A percentile compares a stretch with the other conserved stretches of the same genome.
Evolutionary conservation across 768 basidiomycete genomes (phyloP).

Genomic region (Mycena belliarum): DNA sequence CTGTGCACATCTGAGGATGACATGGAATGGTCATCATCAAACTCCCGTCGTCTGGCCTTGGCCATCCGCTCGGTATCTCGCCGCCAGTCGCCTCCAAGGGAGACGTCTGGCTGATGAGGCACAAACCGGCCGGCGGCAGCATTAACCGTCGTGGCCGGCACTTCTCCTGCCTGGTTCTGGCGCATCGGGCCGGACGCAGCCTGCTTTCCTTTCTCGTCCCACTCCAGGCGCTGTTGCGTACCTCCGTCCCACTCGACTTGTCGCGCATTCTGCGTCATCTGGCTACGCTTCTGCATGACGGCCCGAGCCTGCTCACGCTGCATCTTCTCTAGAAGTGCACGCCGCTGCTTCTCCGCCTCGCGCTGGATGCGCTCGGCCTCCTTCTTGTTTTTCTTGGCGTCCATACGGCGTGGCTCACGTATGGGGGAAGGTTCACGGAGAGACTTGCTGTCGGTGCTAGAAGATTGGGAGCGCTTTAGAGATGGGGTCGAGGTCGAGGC

Average conservation of each 20-base stretch:
- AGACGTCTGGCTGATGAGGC: slow-evolving; percentile 30
- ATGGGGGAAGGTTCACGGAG: slow-evolving; percentile 55
- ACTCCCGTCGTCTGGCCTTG: slow-evolving; percentile 81
- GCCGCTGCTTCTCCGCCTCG: slow-evolving; percentile 85
- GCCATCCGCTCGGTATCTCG: slow-evolving; percentile 60
- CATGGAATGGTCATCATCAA: slow-evolving; percentile 90
- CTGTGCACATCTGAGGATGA: slow-evolving; percentile 86
- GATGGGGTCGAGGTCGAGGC: slow-evolving; percentile 58
- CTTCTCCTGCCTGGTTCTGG: slow-evolving; percentile 48
- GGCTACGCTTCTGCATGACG: slow-evolving; percentile 87
- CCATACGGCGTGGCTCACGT: slow-evolving; percentile 42
- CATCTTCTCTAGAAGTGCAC: slow-evolving; percentile 69
- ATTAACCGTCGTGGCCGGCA: slow-evolving; percentile 49
- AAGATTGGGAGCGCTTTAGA: slow-evolving; percentile 78
- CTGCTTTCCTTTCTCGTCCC: slow-evolving; percentile 51
- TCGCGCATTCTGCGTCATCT: slow-evolving; percentile 63
- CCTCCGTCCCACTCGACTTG: slow-evolving; percentile 65
- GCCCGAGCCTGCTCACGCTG: slow-evolving; percentile 88
- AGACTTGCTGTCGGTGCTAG: slow-evolving; percentile 72
- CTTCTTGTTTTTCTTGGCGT: slow-evolving; percentile 79
- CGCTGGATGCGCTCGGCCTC: slow-evolving; percentile 75
- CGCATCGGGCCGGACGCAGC: slow-evolving; percentile 66
- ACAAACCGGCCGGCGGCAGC: slow-evolving; percentile 64
- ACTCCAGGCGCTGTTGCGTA: slow-evolving; percentile 44
- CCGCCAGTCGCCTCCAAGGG: slow-evolving; percentile 44